Conservation (phyloP, 768 basidiomycete species). For the Hericium rajendrae region DNA sequence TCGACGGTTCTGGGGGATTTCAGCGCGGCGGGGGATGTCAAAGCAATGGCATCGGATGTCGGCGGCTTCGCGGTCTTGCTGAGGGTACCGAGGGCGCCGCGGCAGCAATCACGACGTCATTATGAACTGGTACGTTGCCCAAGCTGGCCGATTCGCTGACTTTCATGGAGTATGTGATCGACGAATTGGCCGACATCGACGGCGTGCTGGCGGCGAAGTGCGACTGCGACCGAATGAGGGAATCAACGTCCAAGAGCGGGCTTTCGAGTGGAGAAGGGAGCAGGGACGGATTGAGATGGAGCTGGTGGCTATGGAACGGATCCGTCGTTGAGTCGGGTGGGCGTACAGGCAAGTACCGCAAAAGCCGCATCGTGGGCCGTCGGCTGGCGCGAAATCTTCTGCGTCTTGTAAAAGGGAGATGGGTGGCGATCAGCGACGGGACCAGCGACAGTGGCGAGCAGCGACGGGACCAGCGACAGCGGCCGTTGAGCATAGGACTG, state of each 20-base stretch:
- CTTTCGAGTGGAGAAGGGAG: slow-evolving; percentile 17
- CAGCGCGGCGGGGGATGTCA: neutral
- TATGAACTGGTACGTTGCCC: neutral
- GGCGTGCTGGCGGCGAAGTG: slow-evolving; percentile 1
- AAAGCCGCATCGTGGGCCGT: too few species aligned
- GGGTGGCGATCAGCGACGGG: too few species aligned
- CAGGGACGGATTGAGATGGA: slow-evolving; percentile 31
- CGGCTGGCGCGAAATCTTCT: too few species aligned
- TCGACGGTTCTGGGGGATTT: neutral
- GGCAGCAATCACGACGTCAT: neutral
- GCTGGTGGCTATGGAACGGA: too few species aligned
- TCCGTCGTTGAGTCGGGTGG: too few species aligned
- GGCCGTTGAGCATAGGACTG: too few species aligned
- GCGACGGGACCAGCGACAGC: too few species aligned
- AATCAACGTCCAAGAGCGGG: slow-evolving; percentile 10
- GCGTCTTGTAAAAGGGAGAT: too few species aligned
- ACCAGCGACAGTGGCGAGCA: too few species aligned
- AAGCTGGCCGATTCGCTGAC: neutral
- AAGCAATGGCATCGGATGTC: neutral
- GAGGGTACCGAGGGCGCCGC: neutral
- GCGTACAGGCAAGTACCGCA: too few species aligned
- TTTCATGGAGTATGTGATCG: slow-evolving; percentile 10
- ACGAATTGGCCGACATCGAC: slow-evolving; percentile 8
- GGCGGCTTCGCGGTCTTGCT: neutral
- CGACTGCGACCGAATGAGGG: slow-evolving; percentile 15